phyloP scores from a whole-genome alignment of 805 yeast genomes.

The Candida krabiensis region DNA sequence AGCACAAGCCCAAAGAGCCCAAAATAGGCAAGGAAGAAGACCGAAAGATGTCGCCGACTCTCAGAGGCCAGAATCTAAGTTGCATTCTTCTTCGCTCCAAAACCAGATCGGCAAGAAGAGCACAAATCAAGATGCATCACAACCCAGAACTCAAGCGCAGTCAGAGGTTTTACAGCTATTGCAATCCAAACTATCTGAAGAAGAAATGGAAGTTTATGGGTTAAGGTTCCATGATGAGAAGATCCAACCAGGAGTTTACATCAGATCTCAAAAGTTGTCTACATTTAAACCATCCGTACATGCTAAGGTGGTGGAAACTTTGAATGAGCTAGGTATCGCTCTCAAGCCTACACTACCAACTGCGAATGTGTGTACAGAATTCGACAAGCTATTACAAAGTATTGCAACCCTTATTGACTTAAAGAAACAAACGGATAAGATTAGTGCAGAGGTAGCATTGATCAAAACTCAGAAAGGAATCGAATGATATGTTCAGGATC shows the following conservation, averaged over 20 bases:
- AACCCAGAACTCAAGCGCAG: slow-evolving; percentile 29
- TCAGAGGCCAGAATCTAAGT: slow-evolving; percentile 4
- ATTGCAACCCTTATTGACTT: slow-evolving; percentile 76
- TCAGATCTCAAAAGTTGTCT: slow-evolving; percentile 78
- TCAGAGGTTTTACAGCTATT: slow-evolving; percentile 37
- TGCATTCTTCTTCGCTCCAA: slow-evolving; percentile 1
- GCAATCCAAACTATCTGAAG: slow-evolving; percentile 59
- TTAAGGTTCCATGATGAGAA: slow-evolving; percentile 75
- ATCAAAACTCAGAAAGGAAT: slow-evolving; percentile 36
- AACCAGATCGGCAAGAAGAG: slow-evolving; percentile 8
- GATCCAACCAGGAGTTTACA: slow-evolving; percentile 73
- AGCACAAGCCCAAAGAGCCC: slow-evolving; percentile 10
- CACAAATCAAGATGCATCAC: slow-evolving; percentile 21
- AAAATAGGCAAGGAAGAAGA: slow-evolving; percentile 9
- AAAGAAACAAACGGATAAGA: slow-evolving; percentile 82
- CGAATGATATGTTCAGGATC: slow-evolving; percentile 11
- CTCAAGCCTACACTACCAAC: slow-evolving; percentile 88
- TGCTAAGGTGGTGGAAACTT: slow-evolving; percentile 53
- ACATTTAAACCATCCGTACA: slow-evolving; percentile 78
- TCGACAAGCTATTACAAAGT: slow-evolving; percentile 70
- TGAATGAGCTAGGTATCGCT: slow-evolving; percentile 80
- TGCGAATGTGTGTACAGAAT: slow-evolving; percentile 68
- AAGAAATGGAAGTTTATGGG: slow-evolving; percentile 86
- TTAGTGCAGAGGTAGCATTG: slow-evolving; percentile 72
- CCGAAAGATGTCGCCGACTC: not conserved